A percentile compares a stretch with the other conserved stretches of the same genome.
These are phyloP conservation scores for Ilyonectria mors-panacis DNA, from an alignment of 2,329 filamentous ascomycete species.

Conservation along the genomic window DNA sequence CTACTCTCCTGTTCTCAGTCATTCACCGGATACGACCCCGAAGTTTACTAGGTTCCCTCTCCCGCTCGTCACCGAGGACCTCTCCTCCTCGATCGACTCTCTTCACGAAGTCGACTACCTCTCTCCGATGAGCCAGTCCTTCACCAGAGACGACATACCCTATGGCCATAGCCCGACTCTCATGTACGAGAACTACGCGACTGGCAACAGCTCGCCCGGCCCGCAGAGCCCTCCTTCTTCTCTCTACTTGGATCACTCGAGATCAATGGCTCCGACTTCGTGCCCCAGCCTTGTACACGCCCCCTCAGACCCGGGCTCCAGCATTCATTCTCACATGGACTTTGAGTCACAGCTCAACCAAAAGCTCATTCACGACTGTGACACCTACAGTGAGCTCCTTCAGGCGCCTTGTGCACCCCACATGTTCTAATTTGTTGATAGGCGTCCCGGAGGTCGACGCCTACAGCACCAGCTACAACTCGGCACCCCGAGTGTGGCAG, in stretches of 20 bases:
- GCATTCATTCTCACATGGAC: constrained; percentile 72
- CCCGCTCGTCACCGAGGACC: constrained; percentile 64
- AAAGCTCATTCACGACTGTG: constrained; percentile 69
- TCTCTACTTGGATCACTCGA: constrained; percentile 68
- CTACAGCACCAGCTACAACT: constrained; percentile 66
- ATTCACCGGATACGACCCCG: constrained; percentile 52
- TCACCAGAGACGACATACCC: constrained; percentile 70
- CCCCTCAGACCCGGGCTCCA: constrained; percentile 73
- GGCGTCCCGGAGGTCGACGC: constrained; percentile 68
- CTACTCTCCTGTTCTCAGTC: constrained; percentile 60
- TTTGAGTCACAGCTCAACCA: constrained; percentile 70
- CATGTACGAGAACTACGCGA: constrained; percentile 70
- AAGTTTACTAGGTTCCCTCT: constrained; percentile 63
- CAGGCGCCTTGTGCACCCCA: constrained; percentile 53
- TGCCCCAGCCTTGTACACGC: constrained; percentile 74
- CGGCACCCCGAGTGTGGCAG: constrained; percentile 64
- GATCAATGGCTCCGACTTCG: constrained; percentile 67
- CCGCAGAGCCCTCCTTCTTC: constrained; percentile 69
- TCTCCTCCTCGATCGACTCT: constrained; percentile 71
- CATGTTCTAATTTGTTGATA: constrained; percentile 57
- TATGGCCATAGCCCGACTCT: constrained; percentile 70
- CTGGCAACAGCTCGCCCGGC: constrained; percentile 65
- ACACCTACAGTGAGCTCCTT: constrained; percentile 67
- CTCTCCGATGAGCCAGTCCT: constrained; percentile 72
- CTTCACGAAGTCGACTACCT: constrained; percentile 75